These are phyloP conservation scores for Serendipita sp. DNA, from an alignment of 768 basidiomycete genomes.

Conservation along the genomic window DNA sequence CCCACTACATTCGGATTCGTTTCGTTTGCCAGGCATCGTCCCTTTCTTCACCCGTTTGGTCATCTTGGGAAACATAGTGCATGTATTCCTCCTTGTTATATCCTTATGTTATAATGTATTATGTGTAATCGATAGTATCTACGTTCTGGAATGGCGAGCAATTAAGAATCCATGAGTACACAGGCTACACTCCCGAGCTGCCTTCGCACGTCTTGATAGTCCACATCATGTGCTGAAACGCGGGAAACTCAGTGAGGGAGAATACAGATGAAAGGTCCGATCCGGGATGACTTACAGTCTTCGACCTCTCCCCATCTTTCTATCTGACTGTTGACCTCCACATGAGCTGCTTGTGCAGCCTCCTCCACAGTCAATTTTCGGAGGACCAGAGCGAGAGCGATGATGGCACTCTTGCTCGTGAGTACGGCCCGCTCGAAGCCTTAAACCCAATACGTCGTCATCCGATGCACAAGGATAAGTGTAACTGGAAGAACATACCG, in stretches of 20 bases:
- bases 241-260: slow-evolving; percentile 5
- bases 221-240: slow-evolving; percentile 86
- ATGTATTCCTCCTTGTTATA: background rate
- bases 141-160: background rate
- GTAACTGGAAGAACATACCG: slow-evolving; percentile 33
- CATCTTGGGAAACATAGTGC: background rate
- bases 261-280: background rate
- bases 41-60: no score
- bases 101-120: background rate
- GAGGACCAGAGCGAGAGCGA: slow-evolving; percentile 69
- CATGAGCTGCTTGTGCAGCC: slow-evolving; percentile 70
- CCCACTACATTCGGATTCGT: no score
- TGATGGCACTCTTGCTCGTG: slow-evolving; percentile 79
- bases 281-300: slow-evolving; percentile 58
- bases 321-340: slow-evolving; percentile 92
- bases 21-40: no score
- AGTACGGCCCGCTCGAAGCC: slow-evolving; percentile 85
- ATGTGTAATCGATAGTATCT: background rate
- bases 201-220: slow-evolving; percentile 82
- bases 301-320: slow-evolving; percentile 99
- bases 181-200: slow-evolving; percentile 71
- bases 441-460: slow-evolving; percentile 25
- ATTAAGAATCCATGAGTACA: slow-evolving; percentile 23
- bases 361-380: slow-evolving; percentile 64
- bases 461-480: background rate